phyloP scores from a whole-genome alignment of 2,329 filamentous ascomycete genomes.

The Pseudogymnoascus destructans region DNA sequence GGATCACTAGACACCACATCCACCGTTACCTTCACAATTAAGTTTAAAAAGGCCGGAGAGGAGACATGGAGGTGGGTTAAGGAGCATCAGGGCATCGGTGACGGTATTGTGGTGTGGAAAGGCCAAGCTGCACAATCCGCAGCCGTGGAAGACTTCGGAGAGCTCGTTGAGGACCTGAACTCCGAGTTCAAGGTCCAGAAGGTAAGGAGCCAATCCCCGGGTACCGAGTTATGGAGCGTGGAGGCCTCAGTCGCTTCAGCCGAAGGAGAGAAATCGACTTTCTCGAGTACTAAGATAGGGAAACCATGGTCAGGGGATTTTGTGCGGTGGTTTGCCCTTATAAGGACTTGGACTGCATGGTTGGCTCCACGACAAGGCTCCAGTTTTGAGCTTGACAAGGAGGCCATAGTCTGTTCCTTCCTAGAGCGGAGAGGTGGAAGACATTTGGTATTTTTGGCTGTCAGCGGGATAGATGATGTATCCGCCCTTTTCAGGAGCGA shows the following conservation, averaged over 20 bases:
- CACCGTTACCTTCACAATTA: constrained; percentile 54
- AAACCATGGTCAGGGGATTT: constrained; percentile 25
- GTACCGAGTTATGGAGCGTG: constrained; percentile 59
- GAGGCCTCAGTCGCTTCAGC: constrained; percentile 42
- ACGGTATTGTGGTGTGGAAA: constrained; percentile 49
- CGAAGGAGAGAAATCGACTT: constrained; percentile 42
- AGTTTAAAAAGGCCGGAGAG: constrained; percentile 42
- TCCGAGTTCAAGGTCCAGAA: constrained; percentile 40
- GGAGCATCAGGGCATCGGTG: constrained; percentile 47
- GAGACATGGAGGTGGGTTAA: constrained; percentile 58
- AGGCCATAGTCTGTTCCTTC: constrained; percentile 68
- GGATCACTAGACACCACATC: constrained; percentile 35
- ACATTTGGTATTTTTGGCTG: constrained; percentile 63
- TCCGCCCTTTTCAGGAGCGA: constrained; percentile 56
- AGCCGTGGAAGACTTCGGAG: constrained; percentile 21
- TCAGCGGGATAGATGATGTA: constrained; percentile 62
- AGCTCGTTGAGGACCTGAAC: constrained; percentile 46
- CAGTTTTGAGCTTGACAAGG: constrained; percentile 57
- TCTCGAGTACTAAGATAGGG: constrained; percentile 29
- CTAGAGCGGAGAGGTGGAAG: constrained; percentile 51
- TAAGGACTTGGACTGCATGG: constrained; percentile 74
- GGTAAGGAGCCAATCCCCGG: constrained; percentile 50
- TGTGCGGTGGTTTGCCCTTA: constrained; percentile 59
- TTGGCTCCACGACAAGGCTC: constrained; percentile 73
- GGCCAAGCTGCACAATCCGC: constrained; percentile 18